Evolutionary conservation across 1,139 yeast species (phyloP), one percentile per base, ranked within the genome.

Genomic region (Magnusiomyces tetraspermus): DNA sequence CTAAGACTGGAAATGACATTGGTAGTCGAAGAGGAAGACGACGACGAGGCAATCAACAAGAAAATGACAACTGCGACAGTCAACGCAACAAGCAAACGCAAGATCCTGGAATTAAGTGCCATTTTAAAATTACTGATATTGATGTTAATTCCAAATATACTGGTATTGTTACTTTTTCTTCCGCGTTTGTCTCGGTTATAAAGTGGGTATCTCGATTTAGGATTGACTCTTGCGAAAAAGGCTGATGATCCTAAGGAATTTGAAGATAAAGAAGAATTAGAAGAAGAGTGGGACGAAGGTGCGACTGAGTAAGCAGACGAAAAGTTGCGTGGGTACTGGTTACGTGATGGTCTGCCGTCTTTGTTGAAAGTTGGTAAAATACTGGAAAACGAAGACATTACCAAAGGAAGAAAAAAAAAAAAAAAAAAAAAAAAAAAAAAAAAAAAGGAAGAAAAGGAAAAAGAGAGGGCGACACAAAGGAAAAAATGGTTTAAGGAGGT

Each of bases 401-500:
- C 28, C 26, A 8, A 6, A 19, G 23, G 15, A 23, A 41, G 21
- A 41, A 49, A 23, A 49, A 43, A 23, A 41, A 41, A 28, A 41
- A 43, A 49, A 30, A 43, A 22, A 43, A 28, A 15, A 2, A 13
- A 17, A 22, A 19, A 19, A 2, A 13, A 17, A 17, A 33, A 33
- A 33, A 17, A 10, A 41, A 2, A 31, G 11, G 11, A 19, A 8
- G 26, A 22, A n/a, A 13, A 30, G 30, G n/a, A 38, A 17, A 22
- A n/a, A 30, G 24, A 15, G 38, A 40, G 15, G 28, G 28, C 41
- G 2, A 11, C 13, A 45, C 21, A 31, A 26, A 48, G 42, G 3
- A 26, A 38, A 19, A 48, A 48, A 37, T 28, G n/a, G 19, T 38
- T 38, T 38, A 41, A 41, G 28, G 28, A 41, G 28, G 45, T 33